phyloP scores from a whole-genome alignment of 2,329 filamentous ascomycete species.

The Botrytis squamosa region DNA sequence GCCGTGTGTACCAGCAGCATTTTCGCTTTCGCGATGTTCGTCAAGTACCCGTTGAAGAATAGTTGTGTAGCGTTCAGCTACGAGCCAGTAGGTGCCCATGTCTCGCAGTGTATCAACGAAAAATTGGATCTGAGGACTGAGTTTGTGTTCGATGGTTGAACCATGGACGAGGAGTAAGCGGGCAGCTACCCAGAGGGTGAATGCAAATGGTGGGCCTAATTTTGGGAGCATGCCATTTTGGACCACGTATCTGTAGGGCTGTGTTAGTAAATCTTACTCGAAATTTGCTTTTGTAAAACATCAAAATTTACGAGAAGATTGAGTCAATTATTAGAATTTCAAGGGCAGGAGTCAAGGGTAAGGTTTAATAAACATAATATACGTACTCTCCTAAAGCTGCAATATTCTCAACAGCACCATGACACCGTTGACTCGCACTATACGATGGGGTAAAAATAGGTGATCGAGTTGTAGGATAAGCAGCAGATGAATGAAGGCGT shows the following conservation, averaged over 20 bases:
- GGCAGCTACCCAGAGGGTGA: conserved; percentile 88
- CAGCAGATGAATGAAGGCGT: conserved; percentile 85
- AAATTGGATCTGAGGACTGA: conserved; percentile 75
- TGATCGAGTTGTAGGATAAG: conserved; percentile 85
- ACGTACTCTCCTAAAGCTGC: conserved; percentile 70
- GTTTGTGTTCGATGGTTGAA: conserved; percentile 80
- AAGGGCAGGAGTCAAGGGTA: not conserved
- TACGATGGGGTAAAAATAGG: conserved; percentile 88
- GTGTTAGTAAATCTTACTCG: conserved; percentile 1
- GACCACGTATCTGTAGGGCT: conserved; percentile 52
- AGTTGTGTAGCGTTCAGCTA: conserved; percentile 77
- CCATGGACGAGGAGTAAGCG: conserved; percentile 85
- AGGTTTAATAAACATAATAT: not conserved
- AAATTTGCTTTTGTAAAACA: not conserved
- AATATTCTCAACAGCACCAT: conserved; percentile 80
- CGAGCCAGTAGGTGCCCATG: conserved; percentile 82
- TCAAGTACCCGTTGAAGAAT: conserved; percentile 81
- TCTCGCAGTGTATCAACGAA: conserved; percentile 79
- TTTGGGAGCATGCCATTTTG: conserved; percentile 72
- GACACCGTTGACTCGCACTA: conserved; percentile 78
- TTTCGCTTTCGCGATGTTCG: conserved; percentile 78
- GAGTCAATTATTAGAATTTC: not conserved
- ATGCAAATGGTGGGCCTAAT: conserved; percentile 86
- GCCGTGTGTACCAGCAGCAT: conserved; percentile 56
- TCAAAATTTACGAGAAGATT: not conserved